A percentile compares a stretch with the other conserved stretches of the same genome.
phyloP scores from a whole-genome alignment of 1,139 yeast species.

The Maudiozyma humilis region DNA sequence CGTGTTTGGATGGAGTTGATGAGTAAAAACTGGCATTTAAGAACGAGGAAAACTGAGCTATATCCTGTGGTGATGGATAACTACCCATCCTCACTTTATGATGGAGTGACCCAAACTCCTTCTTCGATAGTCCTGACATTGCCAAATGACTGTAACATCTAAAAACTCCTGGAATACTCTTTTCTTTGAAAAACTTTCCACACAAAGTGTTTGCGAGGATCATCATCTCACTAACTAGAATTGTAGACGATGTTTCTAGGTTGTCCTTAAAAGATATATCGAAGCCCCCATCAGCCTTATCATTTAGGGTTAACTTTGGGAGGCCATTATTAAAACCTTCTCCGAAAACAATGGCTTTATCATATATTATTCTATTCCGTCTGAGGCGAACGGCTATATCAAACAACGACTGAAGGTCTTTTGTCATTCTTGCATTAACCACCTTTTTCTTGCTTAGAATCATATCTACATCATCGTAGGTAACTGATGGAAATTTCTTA shows the following conservation, averaged over 20 bases:
- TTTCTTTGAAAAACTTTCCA: conserved; percentile 42
- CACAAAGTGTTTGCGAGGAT: conserved; percentile 60
- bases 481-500: conserved; percentile 39
- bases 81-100: conserved; percentile 19
- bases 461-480: conserved; percentile 44
- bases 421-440: background rate
- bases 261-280: conserved; percentile 23
- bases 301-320: conserved; percentile 12
- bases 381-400: conserved; percentile 33
- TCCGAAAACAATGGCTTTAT: conserved; percentile 35
- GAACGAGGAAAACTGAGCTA: conserved; percentile 34
- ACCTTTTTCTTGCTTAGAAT: conserved; percentile 26
- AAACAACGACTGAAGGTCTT: conserved; percentile 34
- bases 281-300: conserved; percentile 9
- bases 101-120: conserved; percentile 27
- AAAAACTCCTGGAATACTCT: conserved; percentile 52
- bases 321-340: conserved; percentile 28
- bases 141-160: conserved; percentile 40
- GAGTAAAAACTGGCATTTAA: conserved; percentile 39
- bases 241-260: conserved; percentile 36
- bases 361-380: conserved; percentile 25
- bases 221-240: conserved; percentile 77
- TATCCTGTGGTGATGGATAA: conserved; percentile 29
- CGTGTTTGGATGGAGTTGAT: conserved; percentile 42
- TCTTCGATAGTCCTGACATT: conserved; percentile 24